phyloP scores from a whole-genome alignment of 768 basidiomycete species.

The Naganishia vishniacii region DNA sequence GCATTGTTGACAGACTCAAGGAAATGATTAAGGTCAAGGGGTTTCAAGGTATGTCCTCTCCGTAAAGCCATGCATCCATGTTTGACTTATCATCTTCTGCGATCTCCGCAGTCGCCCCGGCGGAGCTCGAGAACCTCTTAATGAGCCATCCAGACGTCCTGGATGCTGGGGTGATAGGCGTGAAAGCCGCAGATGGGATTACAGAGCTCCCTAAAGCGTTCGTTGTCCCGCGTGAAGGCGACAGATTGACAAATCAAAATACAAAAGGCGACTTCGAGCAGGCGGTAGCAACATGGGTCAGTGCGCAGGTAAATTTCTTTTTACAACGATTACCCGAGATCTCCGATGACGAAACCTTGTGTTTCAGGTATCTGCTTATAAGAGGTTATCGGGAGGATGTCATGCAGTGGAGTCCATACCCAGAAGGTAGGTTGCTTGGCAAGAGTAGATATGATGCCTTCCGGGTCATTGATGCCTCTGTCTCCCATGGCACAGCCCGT shows the following conservation, averaged over 20 bases:
- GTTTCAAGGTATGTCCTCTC: slow-evolving; percentile 60
- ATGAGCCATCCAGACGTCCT: slow-evolving; percentile 68
- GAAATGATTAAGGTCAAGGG: slow-evolving; percentile 58
- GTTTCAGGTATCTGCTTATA: slow-evolving; percentile 56
- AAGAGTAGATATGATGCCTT: not conserved
- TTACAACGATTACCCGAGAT: not conserved
- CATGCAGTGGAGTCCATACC: slow-evolving; percentile 59
- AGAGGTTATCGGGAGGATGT: slow-evolving; percentile 66
- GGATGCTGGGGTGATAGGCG: slow-evolving; percentile 75
- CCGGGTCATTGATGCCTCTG: not conserved
- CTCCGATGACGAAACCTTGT: too few species aligned
- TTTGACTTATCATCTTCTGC: not conserved
- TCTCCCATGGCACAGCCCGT: slow-evolving; percentile 55
- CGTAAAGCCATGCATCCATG: not conserved
- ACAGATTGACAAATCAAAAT: slow-evolving; percentile 29
- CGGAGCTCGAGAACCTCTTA: slow-evolving; percentile 73
- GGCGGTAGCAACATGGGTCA: slow-evolving; percentile 63
- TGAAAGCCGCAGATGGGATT: slow-evolving; percentile 61
- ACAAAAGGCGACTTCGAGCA: slow-evolving; percentile 53
- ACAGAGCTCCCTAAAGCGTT: slow-evolving; percentile 68
- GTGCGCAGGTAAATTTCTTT: slow-evolving; percentile 56
- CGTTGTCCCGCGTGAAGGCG: slow-evolving; percentile 41
- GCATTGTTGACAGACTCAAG: slow-evolving; percentile 49
- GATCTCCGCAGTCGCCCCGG: slow-evolving; percentile 64
- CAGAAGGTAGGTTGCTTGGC: slow-evolving; percentile 57